Evolutionary conservation across 352 stramenopile species (phyloP).

Genomic region (Phytophthora sansomeana): DNA sequence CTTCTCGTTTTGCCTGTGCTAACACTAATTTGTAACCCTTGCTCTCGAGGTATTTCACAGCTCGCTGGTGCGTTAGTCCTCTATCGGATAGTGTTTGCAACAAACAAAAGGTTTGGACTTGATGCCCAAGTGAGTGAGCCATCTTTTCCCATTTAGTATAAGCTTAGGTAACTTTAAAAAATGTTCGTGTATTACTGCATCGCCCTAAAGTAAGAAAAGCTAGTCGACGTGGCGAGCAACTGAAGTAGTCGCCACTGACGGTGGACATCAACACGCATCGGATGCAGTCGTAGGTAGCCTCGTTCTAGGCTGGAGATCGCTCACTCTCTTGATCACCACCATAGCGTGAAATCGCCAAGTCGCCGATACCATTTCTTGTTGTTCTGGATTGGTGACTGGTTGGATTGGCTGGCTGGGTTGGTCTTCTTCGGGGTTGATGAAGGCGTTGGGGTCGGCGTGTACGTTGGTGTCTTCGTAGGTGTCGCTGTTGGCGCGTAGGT

Average conservation of each 20-base stretch:
- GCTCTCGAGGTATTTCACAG: too few relatives aligned
- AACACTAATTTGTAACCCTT: too few relatives aligned
- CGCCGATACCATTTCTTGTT: slow-evolving; percentile 32
- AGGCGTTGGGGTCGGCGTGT: slow-evolving; percentile 7
- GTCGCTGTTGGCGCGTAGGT: too few relatives aligned
- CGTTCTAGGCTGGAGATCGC: neutral
- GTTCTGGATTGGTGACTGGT: slow-evolving; percentile 21
- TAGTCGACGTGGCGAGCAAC: slow-evolving; percentile 9
- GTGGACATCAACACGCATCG: slow-evolving; percentile 32
- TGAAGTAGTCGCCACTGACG: neutral
- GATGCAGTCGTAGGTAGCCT: slow-evolving; percentile 17
- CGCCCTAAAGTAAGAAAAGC: slow-evolving; percentile 13
- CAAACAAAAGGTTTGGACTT: too few relatives aligned
- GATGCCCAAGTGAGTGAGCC: too few relatives aligned
- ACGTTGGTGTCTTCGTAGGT: too few relatives aligned
- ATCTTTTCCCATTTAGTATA: too few relatives aligned
- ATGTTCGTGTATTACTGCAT: slow-evolving; percentile 33
- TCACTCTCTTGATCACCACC: slow-evolving; percentile 23
- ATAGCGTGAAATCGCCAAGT: slow-evolving; percentile 29
- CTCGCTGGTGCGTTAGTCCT: too few relatives aligned
- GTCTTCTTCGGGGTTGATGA: slow-evolving; percentile 27
- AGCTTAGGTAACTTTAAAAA: slow-evolving; percentile 12
- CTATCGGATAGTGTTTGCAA: too few relatives aligned
- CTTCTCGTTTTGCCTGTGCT: too few relatives aligned
- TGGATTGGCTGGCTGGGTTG: slow-evolving; percentile 14